Conservation (phyloP, 1,139 yeast species). For the Pichia sp. region DNA sequence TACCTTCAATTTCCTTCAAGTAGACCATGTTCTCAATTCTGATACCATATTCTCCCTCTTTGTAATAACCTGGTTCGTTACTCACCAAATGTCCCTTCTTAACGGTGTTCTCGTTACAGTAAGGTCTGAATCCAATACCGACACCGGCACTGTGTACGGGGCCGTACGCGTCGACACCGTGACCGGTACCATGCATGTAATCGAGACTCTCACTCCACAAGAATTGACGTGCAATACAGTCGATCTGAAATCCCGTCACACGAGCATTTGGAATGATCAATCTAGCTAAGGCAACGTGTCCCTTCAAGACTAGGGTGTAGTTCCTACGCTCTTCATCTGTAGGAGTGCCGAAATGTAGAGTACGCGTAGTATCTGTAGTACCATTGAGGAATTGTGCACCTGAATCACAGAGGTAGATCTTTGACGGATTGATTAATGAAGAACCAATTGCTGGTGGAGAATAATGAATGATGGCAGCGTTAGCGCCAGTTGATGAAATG, state of each 20-base stretch:
- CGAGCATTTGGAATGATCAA: constrained; percentile 74
- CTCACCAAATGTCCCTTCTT: constrained; percentile 74
- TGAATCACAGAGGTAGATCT: constrained; percentile 81
- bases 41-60: constrained; percentile 88
- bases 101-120: constrained; percentile 34
- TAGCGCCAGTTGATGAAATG: constrained; percentile 87
- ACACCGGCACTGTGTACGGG: constrained; percentile 98
- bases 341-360: constrained; percentile 75
- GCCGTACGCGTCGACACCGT: constrained; percentile 89
- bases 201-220: constrained; percentile 86
- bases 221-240: constrained; percentile 81
- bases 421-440: constrained; percentile 63
- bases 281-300: constrained; percentile 74
- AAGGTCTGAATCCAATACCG: constrained; percentile 71
- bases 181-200: constrained; percentile 96
- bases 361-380: constrained; percentile 94
- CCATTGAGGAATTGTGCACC: constrained; percentile 95
- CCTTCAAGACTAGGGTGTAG: constrained; percentile 88
- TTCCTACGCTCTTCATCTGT: constrained; percentile 58
- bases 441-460: constrained; percentile 58
- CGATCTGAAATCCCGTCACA: constrained; percentile 77
- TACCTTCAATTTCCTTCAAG: constrained; percentile 37
- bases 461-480: constrained; percentile 92
- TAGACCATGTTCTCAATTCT: constrained; percentile 80
- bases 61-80: constrained; percentile 95